Evolutionary conservation across 179 eudicot genomes (phyloP), one percentile per base, ranked within the genome.

Genomic region (Nepenthes alata): DNA sequence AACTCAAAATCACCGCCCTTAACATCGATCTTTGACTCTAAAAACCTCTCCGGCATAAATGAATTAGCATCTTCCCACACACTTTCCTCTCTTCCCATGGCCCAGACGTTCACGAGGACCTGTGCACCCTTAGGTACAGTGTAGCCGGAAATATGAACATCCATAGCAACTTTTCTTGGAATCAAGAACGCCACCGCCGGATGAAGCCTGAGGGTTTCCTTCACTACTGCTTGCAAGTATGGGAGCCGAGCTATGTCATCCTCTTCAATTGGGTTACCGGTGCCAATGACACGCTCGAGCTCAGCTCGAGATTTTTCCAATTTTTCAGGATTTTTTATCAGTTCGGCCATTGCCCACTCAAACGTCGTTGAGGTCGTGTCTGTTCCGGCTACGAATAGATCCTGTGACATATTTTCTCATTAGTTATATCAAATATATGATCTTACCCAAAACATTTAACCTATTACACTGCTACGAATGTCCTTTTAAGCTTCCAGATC

Each of bases 311-410:
- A 65, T 38, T 47, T 59, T 16, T 45, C 59, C 48, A 72, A 53
- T n/a, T 66, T 66, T 11, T 72, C 67, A 0, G 75, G 71, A 51
- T 62, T 72, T 47, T 47, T 55, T 11, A 72, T 60, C 25, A 72
- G 61, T 34, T 73, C 77, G 12, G 77, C 62, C 77, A 73, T 68
- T 35, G 61, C 77, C 74, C 77, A 73, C 36, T 73, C 77, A 0
- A 68, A 47, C 3, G 73, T 64, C 66, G 58, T 63, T 49, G 77
- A 64, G 5, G 73, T 68, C 39, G 77, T 68, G 63, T 68, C 77
- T 1, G 67, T 68, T 57, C 77, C 77, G 35, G 73, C 77, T 8
- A 25, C 45, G 44, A 73, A 68, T 7, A 62, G 47, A 48, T 62
- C 69, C 74, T 70, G 59, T 35, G 35, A 57, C 36, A 16, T 4